Evolutionary conservation across 306 rosid species (phyloP), one percentile per base, ranked within the genome.

Genomic region (Betula pendula): DNA sequence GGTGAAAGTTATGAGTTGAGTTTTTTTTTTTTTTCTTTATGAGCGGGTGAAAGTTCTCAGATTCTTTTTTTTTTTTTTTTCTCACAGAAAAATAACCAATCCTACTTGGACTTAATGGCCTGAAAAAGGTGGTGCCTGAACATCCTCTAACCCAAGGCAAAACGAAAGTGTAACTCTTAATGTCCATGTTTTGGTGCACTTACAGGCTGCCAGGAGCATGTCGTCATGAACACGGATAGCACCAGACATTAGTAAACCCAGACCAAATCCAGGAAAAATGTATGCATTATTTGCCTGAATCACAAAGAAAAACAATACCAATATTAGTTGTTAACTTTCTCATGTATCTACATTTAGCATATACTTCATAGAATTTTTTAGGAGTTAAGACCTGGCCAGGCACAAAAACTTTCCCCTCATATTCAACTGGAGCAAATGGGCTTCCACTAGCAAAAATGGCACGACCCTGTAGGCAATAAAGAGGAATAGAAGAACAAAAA

Each of bases 191-290:
- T 25, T 25, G 11, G 76, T 75, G 71, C 70, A 85, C 98, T 92
- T 90, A 95, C 98, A 84, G 71, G 97, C 98, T 73, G 98, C 96
- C 66, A 95, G 90, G 87, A 94, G 98, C 89, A 92, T 79, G 80
- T 92, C 97, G 1, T 94, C 92, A 0, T 90, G 98, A 62, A 94
- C 95, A 9, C 97, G 92, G 78, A 94, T 90, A 9, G 96, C 80
- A 38, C 97, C 97, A 1, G 98, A 94, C 96, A 94, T 94, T 65
- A 94, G 56, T 69, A 94, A 79, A 65, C 98, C 98, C 31, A 94
- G 87, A 82, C 97, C 98, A 40, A 94, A 82, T 68, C 98, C 98
- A 72, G 98, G 98, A 52, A 94, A 94, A 52, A 94, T 86, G 94
- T 94, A 94, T 9, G 98, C 98, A 78, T 94, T 94, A 79, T 94